Base-by-base conservation (phyloP, 768 basidiomycete species). In the Auricularia sp. region DNA sequence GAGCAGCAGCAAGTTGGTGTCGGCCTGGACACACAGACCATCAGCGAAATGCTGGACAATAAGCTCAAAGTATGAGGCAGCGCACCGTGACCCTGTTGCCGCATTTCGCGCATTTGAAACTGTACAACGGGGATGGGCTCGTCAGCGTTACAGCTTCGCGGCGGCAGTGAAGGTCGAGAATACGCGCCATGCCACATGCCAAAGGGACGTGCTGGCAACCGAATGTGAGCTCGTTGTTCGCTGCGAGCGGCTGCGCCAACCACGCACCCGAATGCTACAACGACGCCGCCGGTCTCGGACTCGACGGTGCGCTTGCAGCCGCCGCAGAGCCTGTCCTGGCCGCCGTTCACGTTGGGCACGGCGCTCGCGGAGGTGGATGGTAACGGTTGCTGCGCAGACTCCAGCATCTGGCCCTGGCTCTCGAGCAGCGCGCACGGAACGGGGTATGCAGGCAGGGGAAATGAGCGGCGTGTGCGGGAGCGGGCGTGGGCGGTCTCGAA, bases 81-180 rank as follows among this genome's bases (percentile, higher is more conserved):
- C 69, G 29, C 59, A 68, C 65, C 21, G 73, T 95, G 68, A 98
- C 95, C 73, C 89, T 85, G 74, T 94, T 85, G 65, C 83, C 80
- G 74, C 96, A 98, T 78, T 98, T 99, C 45, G 94, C 94, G 73
- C 97, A 99, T 69, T 91, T 93, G 82, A 98, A 98, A 77, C 79
- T 79, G 65, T 74, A 62, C 39, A 65, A 62, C n/a, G 62, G 59
- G 24, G 36, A 39, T 61, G 42, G 59, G 65, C 70, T 67, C 33
- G 42, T 51, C 6, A 36, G 44, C n/a, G 14, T 45, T 33, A 54
- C 21, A 42, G 14, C 37, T 36, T 51, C 51, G 56, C 47, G 35
- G 36, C 18, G 44, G 47, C 29, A 4, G 33, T 47, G 61, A 64
- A 56, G 13, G 35, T 36, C 67, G 33, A n/a, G 35, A 45, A 21